Evolutionary conservation across 768 basidiomycete genomes (phyloP).

Genomic region (Butyriboletus loyo): DNA sequence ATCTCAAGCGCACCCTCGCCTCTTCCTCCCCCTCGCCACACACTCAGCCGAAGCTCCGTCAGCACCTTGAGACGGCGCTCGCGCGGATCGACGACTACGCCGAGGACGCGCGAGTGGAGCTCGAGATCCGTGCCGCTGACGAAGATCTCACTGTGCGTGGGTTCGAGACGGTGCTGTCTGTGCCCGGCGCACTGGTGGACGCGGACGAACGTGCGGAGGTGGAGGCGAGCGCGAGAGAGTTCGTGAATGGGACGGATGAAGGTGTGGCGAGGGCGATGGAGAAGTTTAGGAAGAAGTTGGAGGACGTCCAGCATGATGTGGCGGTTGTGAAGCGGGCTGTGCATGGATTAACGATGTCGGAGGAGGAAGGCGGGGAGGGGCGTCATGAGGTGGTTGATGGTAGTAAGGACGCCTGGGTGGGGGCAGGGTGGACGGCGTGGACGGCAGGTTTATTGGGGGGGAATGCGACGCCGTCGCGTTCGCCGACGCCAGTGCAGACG

Average conservation of each 20-base stretch:
- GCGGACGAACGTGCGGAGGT: constrained; percentile 35
- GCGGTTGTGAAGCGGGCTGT: constrained; percentile 60
- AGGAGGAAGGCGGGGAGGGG: background rate
- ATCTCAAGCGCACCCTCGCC: constrained; percentile 39
- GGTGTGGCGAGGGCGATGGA: constrained; percentile 38
- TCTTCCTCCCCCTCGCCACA: constrained; percentile 4
- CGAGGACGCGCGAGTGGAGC: constrained; percentile 78
- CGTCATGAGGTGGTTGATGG: background rate
- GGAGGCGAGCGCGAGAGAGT: constrained; percentile 48
- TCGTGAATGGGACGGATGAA: constrained; percentile 19
- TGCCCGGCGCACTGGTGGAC: constrained; percentile 45
- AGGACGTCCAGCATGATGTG: constrained; percentile 75
- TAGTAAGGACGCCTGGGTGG: background rate
- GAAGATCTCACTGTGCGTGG: constrained; percentile 63
- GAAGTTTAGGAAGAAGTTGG: constrained; percentile 57
- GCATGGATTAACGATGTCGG: constrained; percentile 38
- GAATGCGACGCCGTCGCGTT: constrained; percentile 32
- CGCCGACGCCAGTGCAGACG: constrained; percentile 49
- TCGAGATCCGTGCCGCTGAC: constrained; percentile 76
- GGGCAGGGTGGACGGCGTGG: constrained; percentile 46
- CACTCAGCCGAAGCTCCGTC: background rate
- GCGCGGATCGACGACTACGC: constrained; percentile 68
- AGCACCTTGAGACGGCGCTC: constrained; percentile 48
- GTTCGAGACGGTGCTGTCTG: constrained; percentile 62
- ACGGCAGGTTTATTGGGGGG: constrained; percentile 51